Percentiles rank a stretch among this genome's conserved stretches.
phyloP scores from a whole-genome alignment of 1,139 yeast species.

The Pichia sp. region DNA sequence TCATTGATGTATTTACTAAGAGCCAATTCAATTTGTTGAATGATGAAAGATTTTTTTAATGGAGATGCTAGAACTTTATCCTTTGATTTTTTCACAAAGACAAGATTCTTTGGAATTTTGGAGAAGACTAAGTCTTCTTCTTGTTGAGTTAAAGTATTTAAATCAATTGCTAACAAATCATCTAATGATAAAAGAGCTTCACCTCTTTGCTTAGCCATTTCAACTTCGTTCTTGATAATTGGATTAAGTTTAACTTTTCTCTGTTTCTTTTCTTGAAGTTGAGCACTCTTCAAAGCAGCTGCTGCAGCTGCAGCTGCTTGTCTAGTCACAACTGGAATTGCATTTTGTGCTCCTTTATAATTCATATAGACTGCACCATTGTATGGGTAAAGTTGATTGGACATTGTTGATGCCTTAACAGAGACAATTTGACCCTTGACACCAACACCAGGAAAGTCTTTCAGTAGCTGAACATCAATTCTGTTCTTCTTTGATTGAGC shows the following conservation, averaged over 20 bases:
- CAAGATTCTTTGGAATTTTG: conserved; percentile 23
- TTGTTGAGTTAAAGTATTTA: conserved; percentile 18
- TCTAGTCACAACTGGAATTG: conserved; percentile 51
- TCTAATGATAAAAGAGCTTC: conserved; percentile 21
- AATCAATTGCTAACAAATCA: conserved; percentile 23
- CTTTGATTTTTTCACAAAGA: conserved; percentile 20
- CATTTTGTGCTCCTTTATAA: conserved; percentile 42
- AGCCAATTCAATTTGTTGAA: conserved; percentile 12
- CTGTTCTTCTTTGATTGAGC: conserved; percentile 35
- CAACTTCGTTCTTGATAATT: conserved; percentile 12
- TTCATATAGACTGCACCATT: conserved; percentile 54
- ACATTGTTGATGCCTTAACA: conserved; percentile 81
- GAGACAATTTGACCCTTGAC: conserved; percentile 61
- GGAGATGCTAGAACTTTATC: conserved; percentile 17
- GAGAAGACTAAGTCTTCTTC: conserved; percentile 18
- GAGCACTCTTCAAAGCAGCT: conserved; percentile 17
- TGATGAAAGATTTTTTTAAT: conserved; percentile 9
- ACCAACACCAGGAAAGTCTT: conserved; percentile 59
- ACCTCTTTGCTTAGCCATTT: conserved; percentile 1
- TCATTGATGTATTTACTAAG: conserved; percentile 18
- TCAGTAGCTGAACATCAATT: conserved; percentile 64
- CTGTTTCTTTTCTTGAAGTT: conserved; percentile 7
- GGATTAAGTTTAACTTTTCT: conserved; percentile 13
- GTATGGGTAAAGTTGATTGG: conserved; percentile 62
- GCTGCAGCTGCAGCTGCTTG: conserved; percentile 12